phyloP scores from a whole-genome alignment of 345 rosid genomes.

The Syzygium aromaticum region DNA sequence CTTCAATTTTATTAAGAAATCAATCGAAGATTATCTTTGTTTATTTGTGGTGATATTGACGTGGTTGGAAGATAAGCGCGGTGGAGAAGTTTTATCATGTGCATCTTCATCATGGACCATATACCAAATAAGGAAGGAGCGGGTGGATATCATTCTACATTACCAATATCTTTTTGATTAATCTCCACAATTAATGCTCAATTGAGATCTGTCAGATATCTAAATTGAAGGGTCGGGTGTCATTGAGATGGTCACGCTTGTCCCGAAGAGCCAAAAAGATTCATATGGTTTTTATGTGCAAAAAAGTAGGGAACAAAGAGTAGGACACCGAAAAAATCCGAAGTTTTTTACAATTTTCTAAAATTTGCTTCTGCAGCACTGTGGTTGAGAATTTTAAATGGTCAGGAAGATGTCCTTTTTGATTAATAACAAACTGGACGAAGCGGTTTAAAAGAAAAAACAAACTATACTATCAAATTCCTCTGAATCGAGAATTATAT shows the following conservation, averaged over 20 bases:
- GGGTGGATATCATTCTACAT: neutral
- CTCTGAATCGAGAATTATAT: neutral
- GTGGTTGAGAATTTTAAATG: neutral
- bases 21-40: neutral
- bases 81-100: neutral
- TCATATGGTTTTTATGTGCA: neutral
- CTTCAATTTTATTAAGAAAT: neutral
- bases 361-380: neutral
- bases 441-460: neutral
- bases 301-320: neutral
- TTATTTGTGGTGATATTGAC: neutral
- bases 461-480: neutral
- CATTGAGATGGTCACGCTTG: neutral
- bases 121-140: neutral
- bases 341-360: neutral
- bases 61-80: neutral
- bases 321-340: neutral
- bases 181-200: neutral
- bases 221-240: neutral
- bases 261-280: neutral
- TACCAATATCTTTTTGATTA: neutral
- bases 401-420: neutral
- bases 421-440: fast-evolving
- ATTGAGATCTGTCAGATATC: neutral
- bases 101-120: neutral